phyloP scores from a whole-genome alignment of 768 basidiomycete genomes.

The Lactifluus piperatus region DNA sequence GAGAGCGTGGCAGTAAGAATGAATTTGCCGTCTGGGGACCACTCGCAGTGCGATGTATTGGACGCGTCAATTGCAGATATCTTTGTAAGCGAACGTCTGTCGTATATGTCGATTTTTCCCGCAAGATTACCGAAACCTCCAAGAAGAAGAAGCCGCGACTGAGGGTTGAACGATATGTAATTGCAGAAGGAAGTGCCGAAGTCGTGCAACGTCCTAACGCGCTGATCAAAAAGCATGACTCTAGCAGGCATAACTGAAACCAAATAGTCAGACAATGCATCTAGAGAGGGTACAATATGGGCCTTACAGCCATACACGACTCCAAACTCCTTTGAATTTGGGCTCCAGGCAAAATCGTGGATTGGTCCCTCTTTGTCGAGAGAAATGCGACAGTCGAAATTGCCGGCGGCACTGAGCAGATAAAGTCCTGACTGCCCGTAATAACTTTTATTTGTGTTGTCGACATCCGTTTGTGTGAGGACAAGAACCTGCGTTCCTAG shows the following conservation, averaged over 20 bases:
- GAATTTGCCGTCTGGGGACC: slow-evolving; percentile 90
- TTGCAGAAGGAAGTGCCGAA: slow-evolving; percentile 88
- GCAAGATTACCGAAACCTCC: slow-evolving; percentile 97
- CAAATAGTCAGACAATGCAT: background rate
- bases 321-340: slow-evolving; percentile 93
- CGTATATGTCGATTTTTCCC: slow-evolving; percentile 88
- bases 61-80: slow-evolving; percentile 77
- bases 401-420: slow-evolving; percentile 83
- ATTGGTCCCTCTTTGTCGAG: slow-evolving; percentile 96
- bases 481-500: slow-evolving; percentile 88
- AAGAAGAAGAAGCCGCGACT: slow-evolving; percentile 77
- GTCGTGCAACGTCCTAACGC: slow-evolving; percentile 80
- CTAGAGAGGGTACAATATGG: background rate
- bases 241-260: slow-evolving; percentile 88
- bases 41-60: slow-evolving; percentile 90
- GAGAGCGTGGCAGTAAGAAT: slow-evolving; percentile 94
- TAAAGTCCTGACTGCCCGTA: slow-evolving; percentile 97
- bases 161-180: slow-evolving; percentile 91
- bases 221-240: slow-evolving; percentile 83
- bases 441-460: slow-evolving; percentile 94
- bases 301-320: slow-evolving; percentile 93
- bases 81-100: slow-evolving; percentile 77
- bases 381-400: slow-evolving; percentile 84
- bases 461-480: slow-evolving; percentile 92
- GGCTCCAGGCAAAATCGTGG: slow-evolving; percentile 94